Conservation (phyloP, 179 eudicot genomes). For the Spinacia oleracea region DNA sequence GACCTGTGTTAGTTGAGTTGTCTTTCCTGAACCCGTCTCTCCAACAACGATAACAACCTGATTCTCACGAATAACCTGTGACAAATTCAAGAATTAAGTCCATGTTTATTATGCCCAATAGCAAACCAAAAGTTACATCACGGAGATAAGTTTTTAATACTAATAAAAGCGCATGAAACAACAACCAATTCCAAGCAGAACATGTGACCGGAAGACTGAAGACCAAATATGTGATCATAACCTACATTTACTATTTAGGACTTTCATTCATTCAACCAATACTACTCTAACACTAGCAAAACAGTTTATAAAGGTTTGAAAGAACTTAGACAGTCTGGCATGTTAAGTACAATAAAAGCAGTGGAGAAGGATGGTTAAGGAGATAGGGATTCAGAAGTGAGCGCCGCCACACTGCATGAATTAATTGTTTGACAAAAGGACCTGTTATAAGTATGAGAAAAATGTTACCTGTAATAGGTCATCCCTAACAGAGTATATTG, state of each 20-base stretch:
- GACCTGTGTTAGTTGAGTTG: conserved; percentile 94
- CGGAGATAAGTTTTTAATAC: neutral
- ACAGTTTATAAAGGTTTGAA: no score
- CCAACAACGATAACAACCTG: conserved; percentile 89
- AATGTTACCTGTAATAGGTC: conserved; percentile 76
- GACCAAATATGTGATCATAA: neutral
- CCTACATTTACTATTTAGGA: neutral
- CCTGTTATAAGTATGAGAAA: neutral
- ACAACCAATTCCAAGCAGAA: neutral
- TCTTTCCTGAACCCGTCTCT: conserved; percentile 98
- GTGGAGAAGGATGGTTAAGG: neutral
- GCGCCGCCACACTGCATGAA: no score
- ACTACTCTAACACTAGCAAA: neutral
- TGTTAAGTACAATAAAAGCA: neutral
- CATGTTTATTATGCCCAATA: neutral
- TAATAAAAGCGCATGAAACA: neutral
- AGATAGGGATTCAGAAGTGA: neutral
- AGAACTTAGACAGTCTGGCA: neutral
- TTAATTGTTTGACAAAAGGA: no score
- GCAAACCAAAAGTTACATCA: neutral
- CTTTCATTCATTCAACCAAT: neutral
- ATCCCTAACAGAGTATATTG: conserved; percentile 88
- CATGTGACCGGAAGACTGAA: neutral
- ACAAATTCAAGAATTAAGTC: conserved; percentile 6
- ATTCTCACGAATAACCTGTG: conserved; percentile 86